phyloP scores from a whole-genome alignment of 164 flowering plant species.

The Paratinospora sagittata region DNA sequence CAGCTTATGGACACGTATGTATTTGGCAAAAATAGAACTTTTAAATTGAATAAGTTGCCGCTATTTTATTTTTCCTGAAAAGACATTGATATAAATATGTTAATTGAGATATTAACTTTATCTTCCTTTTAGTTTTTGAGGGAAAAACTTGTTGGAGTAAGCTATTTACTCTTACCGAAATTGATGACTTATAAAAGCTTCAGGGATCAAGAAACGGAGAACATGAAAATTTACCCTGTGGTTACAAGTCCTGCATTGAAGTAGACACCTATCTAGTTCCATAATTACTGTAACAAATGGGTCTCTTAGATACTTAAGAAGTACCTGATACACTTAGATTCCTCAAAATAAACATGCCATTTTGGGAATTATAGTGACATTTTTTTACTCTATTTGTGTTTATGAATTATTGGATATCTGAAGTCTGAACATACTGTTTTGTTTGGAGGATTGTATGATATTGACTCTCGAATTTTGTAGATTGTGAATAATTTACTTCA shows the following conservation, averaged over 20 bases:
- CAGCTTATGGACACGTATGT: conserved; percentile 99
- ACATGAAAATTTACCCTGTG: neutral
- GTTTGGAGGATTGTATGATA: neutral
- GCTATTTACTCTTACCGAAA: neutral
- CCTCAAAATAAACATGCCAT: neutral
- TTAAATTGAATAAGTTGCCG: too few relatives aligned
- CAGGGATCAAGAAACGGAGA: neutral
- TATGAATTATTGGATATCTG: neutral
- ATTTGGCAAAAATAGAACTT: conserved; percentile 10
- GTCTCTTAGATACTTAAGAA: neutral
- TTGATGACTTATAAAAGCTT: neutral
- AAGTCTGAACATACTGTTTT: neutral
- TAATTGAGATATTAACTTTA: too few relatives aligned
- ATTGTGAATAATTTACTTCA: neutral
- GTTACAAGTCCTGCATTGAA: neutral
- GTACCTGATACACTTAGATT: neutral
- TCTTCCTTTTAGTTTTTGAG: neutral
- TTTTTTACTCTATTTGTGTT: neutral
- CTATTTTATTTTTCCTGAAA: neutral
- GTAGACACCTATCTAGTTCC: neutral
- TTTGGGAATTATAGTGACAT: neutral
- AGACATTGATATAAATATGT: too few relatives aligned
- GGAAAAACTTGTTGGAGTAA: neutral
- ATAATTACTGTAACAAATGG: neutral
- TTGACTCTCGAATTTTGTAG: neutral